phyloP scores from a whole-genome alignment of 768 basidiomycete species.

The Floccularia luteovirens region DNA sequence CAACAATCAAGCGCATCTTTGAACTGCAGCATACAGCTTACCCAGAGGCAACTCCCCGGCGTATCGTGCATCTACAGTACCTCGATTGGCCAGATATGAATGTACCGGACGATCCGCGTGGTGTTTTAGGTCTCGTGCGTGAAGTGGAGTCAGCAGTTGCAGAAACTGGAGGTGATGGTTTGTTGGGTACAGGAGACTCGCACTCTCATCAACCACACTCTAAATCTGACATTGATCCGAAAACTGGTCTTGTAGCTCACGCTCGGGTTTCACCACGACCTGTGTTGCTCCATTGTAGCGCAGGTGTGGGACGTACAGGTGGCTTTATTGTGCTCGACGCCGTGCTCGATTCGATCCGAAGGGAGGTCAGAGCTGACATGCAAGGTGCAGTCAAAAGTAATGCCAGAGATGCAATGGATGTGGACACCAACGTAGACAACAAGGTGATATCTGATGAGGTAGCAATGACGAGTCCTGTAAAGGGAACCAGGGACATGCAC shows the following conservation, averaged over 20 bases:
- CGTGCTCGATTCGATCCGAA: slow-evolving; percentile 65
- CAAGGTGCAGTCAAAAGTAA: slow-evolving; percentile 1
- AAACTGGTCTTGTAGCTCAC: slow-evolving; percentile 48
- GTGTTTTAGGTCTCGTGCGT: slow-evolving; percentile 65
- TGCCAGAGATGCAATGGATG: slow-evolving; percentile 20
- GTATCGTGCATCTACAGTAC: slow-evolving; percentile 84
- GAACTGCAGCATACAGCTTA: slow-evolving; percentile 56
- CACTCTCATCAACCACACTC: background rate
- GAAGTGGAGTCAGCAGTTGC: slow-evolving; percentile 49
- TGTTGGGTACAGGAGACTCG: slow-evolving; percentile 4
- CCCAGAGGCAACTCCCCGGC: slow-evolving; percentile 53
- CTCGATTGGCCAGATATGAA: slow-evolving; percentile 96
- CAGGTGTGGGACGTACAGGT: slow-evolving; percentile 92
- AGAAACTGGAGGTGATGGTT: slow-evolving; percentile 19
- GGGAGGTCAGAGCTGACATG: slow-evolving; percentile 33
- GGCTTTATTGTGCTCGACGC: slow-evolving; percentile 89
- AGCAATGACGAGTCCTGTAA: background rate
- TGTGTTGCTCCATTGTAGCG: slow-evolving; percentile 83
- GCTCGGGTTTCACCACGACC: slow-evolving; percentile 45
- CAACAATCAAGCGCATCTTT: slow-evolving; percentile 56
- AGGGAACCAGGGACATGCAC: no score
- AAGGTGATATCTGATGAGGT: background rate
- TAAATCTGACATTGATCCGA: slow-evolving; percentile 37
- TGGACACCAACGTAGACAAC: background rate
- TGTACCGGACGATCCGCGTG: slow-evolving; percentile 78